A percentile compares a stretch with the other conserved stretches of the same genome.
phyloP scores from a whole-genome alignment of 495 filamentous ascomycete genomes.

The Letharia lupina region DNA sequence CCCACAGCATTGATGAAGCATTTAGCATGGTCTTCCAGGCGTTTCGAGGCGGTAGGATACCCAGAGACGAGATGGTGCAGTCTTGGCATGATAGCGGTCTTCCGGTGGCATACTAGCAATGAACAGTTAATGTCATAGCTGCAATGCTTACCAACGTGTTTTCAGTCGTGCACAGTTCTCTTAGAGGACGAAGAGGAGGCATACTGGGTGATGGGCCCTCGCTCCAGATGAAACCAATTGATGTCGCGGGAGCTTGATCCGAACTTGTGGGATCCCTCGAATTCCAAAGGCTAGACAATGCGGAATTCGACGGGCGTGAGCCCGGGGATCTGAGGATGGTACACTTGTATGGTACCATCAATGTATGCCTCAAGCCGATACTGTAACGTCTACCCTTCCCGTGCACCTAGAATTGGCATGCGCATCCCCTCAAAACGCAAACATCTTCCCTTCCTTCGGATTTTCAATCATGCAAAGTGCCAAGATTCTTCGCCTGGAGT shows the following conservation, averaged over 20 bases:
- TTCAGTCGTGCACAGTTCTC: not conserved
- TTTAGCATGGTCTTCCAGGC: conserved; percentile 12
- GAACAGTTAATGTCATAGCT: not conserved
- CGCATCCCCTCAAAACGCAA: too few species aligned
- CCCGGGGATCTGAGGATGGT: too few species aligned
- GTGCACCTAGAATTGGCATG: too few species aligned
- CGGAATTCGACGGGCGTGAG: not conserved
- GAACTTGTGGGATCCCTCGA: not conserved
- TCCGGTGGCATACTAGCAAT: not conserved
- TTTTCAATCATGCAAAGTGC: not conserved
- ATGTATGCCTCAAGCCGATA: too few species aligned
- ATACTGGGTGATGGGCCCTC: not conserved
- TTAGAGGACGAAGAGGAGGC: not conserved
- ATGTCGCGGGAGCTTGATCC: not conserved
- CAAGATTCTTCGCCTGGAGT: not conserved
- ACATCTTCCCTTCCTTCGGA: not conserved
- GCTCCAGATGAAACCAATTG: not conserved
- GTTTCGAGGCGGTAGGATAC: conserved; percentile 11
- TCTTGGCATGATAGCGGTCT: not conserved
- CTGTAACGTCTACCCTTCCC: too few species aligned
- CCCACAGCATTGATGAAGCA: conserved; percentile 2
- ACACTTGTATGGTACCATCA: not conserved
- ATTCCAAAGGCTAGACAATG: not conserved
- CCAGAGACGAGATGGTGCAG: not conserved
- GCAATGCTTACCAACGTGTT: not conserved